Evolutionary conservation across 306 rosid genomes (phyloP), one percentile per base, ranked within the genome.

Genomic region (Quillaja saponaria): DNA sequence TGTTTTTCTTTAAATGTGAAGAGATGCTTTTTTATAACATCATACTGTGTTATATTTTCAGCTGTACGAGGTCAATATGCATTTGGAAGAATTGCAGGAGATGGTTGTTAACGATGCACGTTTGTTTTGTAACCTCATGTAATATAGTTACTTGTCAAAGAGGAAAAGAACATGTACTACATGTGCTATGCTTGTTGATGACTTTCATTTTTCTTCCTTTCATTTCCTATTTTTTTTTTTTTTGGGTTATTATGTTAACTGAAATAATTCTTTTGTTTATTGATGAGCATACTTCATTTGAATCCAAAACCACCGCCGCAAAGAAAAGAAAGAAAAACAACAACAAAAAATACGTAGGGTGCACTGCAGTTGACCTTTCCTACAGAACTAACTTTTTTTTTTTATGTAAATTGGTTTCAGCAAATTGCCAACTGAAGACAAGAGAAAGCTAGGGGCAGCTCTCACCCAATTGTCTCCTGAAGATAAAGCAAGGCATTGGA

Each of bases 21-120:
- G 44, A 59, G 33, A 37, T 40, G 58, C 61, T 9, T 40, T 49
- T 39, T 57, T 61, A 50, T 25, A 20, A 34, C 55, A 15, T 56
- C 13, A n/a, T 31, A 34, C 41, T 10, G 34, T 81, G 66, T 69
- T 61, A 51, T 80, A 34, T 82, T 84, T 64, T 74, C 86, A 88
- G 98, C 75, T 88, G 55, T 74, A 79, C 41, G 90, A 88, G 72
- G 78, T 86, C 60, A 92, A 88, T 74, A 49, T 65, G 68, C 83
- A 79, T 69, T 69, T 91, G 72, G 95, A 91, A 75, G 95, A 84
- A 55, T 82, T 91, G 13, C 80, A 90, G 14, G 91, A 91, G 66
- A 79, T 76, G 77, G 95, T 82, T 67, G 88, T 89, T 58, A 83
- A 63, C 81, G 80, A 63, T 91, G 91, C 96, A 91, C 95, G 96